Evolutionary conservation across 2,329 filamentous ascomycete species (phyloP), one percentile per base, ranked within the genome.

Genomic region (Apiospora hydei): DNA sequence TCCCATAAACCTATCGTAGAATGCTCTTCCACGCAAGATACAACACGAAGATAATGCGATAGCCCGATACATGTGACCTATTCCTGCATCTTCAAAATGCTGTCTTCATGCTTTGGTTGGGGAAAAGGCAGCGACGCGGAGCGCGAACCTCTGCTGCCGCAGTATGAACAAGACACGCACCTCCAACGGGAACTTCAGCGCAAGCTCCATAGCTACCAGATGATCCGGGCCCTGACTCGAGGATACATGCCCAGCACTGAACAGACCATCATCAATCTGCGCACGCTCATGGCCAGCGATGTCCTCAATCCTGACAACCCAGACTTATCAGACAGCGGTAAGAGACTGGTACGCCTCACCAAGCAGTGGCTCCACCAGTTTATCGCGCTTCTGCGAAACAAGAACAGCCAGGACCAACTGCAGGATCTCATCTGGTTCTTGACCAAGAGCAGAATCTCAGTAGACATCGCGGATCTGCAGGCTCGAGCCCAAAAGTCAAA

Each of bases 221-320:
- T 98, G 92, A 81, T 95, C 41, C 89, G 93, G 70, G 96, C 96
- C 71, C 81, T 98, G 13, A 89, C 89, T 1, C 90, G 94, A 78
- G 96, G 96, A 7, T 98, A 91, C 82, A 95, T 98, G 93, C 96
- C 96, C 67, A 96, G 94, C 7, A 98, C 93, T 14, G 92, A 96
- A 76, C 96, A 98, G 81, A 80, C 88, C 76, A 92, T 96, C 77
- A 85, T 92, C 80, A 95, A 97, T 76, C 85, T 98, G 3, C 91
- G 94, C 76, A 94, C 92, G 2, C 83, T 98, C 1, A 86, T 98
- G 11, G 90, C 93, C 4, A 91, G 93, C 46, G 93, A 96, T 77
- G 80, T 96, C 24, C 86, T 98, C 72, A 96, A 95, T 77, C 90
- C 93, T 0, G 89, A 93, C 70, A 91, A 91, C 73, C 87, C 89